Evolutionary conservation across 2,329 filamentous ascomycete genomes (phyloP).

Genomic region (Aphanoascus verrucosus): DNA sequence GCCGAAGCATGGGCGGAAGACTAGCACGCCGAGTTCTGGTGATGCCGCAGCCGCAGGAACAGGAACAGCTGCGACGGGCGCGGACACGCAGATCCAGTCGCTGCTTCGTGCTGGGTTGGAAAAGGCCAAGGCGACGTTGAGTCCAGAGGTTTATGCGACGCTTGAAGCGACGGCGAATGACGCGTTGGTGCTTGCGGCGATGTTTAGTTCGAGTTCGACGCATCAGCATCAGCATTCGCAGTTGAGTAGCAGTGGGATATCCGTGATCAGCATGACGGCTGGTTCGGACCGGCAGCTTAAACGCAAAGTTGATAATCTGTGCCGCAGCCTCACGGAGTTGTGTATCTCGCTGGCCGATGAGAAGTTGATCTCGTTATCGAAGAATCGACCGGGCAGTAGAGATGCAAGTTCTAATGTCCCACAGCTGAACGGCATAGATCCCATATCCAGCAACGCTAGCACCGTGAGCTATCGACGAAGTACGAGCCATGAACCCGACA

Average conservation of each 20-base stretch:
- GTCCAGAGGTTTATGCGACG: conserved; percentile 60
- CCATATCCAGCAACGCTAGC: conserved; percentile 20
- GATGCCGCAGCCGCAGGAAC: conserved; percentile 27
- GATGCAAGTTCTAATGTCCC: conserved; percentile 19
- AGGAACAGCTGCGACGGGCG: too few species aligned
- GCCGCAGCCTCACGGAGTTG: conserved; percentile 82
- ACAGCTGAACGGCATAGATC: conserved; percentile 20
- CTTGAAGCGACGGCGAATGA: conserved; percentile 74
- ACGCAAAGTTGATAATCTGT: conserved; percentile 85
- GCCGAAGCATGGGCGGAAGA: conserved; percentile 58
- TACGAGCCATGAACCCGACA: conserved; percentile 32
- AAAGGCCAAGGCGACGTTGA: conserved; percentile 63
- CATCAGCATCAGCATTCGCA: conserved; percentile 29
- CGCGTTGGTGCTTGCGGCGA: conserved; percentile 63
- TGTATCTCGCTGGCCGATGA: conserved; percentile 72
- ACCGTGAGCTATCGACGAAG: conserved; percentile 29
- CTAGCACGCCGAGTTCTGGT: conserved; percentile 31
- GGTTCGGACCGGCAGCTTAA: conserved; percentile 70
- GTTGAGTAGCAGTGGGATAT: conserved; percentile 21
- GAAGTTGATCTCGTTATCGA: conserved; percentile 20
- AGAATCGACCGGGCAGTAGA: conserved; percentile 24
- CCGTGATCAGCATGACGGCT: conserved; percentile 27
- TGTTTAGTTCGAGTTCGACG: conserved; percentile 65
- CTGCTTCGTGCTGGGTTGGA: conserved; percentile 68
- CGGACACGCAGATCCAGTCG: conserved; percentile 55